These are phyloP conservation scores for Agaricales sp. DNA, from an alignment of 1,284 basidiomycete genomes.

Conservation along the genomic window DNA sequence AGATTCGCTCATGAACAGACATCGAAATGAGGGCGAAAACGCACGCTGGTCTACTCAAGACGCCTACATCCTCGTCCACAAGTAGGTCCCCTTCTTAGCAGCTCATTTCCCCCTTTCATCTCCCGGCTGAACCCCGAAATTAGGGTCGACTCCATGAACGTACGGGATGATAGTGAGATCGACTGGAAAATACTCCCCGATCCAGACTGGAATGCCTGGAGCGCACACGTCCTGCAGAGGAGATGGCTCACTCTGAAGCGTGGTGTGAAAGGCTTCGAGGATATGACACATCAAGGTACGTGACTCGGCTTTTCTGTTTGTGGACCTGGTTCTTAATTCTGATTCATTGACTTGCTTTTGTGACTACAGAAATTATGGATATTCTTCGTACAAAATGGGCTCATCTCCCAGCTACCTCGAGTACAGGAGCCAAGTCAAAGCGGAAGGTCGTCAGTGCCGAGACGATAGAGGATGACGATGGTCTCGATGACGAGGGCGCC, in stretches of 20 bases:
- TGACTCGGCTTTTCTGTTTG: slow-evolving; percentile 3
- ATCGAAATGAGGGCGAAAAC: slow-evolving; percentile 58
- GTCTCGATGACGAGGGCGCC: slow-evolving; percentile 17
- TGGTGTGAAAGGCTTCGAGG: slow-evolving; percentile 61
- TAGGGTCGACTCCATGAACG: slow-evolving; percentile 63
- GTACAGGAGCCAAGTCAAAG: slow-evolving; percentile 31
- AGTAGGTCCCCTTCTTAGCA: slow-evolving; percentile 38
- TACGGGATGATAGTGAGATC: slow-evolving; percentile 73
- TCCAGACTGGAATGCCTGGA: slow-evolving; percentile 74
- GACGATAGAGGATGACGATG: slow-evolving; percentile 21
- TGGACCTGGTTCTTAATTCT: slow-evolving; percentile 5
- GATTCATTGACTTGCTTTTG: slow-evolving; percentile 8
- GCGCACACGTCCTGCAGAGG: slow-evolving; percentile 62
- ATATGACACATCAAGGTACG: slow-evolving; percentile 67
- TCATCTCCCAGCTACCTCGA: slow-evolving; percentile 19
- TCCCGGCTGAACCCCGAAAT: no score
- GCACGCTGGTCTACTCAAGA: slow-evolving; percentile 69
- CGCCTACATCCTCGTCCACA: slow-evolving; percentile 69
- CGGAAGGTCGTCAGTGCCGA: slow-evolving; percentile 45
- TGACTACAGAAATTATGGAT: slow-evolving; percentile 70
- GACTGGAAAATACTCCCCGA: slow-evolving; percentile 72
- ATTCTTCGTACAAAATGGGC: slow-evolving; percentile 59
- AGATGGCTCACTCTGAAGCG: slow-evolving; percentile 72
- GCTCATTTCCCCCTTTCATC: background rate
- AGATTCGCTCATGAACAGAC: slow-evolving; percentile 58